These are phyloP conservation scores for Moesziomyces globuligerus DNA, from an alignment of 1,284 basidiomycete genomes.

Conservation along the genomic window DNA sequence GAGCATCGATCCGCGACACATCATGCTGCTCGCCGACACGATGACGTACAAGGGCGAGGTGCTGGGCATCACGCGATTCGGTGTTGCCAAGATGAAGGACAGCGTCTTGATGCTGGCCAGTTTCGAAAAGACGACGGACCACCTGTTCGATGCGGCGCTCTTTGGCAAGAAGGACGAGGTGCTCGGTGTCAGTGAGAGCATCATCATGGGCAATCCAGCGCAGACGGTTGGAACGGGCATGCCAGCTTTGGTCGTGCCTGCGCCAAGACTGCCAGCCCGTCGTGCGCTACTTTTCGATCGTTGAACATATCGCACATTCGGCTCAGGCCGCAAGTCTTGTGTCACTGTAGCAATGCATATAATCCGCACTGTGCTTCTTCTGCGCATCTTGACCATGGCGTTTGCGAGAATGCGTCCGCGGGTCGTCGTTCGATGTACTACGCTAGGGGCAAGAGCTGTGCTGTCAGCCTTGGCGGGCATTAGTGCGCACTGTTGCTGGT, in stretches of 20 bases:
- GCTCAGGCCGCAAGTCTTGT: too few relatives aligned
- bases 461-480: too few relatives aligned
- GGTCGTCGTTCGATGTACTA: too few relatives aligned
- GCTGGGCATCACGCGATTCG: slow-evolving; percentile 97
- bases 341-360: background rate
- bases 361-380: background rate
- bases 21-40: slow-evolving; percentile 97
- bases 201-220: slow-evolving; percentile 99
- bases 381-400: too few relatives aligned
- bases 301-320: slow-evolving; percentile 2
- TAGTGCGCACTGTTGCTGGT: too few relatives aligned
- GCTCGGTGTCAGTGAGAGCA: slow-evolving; percentile 96
- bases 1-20: slow-evolving; percentile 98
- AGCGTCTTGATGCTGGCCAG: slow-evolving; percentile 98
- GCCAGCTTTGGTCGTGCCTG: slow-evolving; percentile 53
- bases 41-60: slow-evolving; percentile 99
- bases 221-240: slow-evolving; percentile 91
- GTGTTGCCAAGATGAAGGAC: slow-evolving; percentile 99
- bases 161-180: slow-evolving; percentile 96
- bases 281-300: slow-evolving; percentile 57
- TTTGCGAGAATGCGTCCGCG: too few relatives aligned
- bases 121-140: slow-evolving; percentile 99
- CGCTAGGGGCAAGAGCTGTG: too few relatives aligned
- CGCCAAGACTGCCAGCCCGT: slow-evolving; percentile 48
- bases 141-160: slow-evolving; percentile 96